A percentile compares a stretch with the other conserved stretches of the same genome.
phyloP scores from a whole-genome alignment of 257 asterid genomes.

The Solanum lycopersicoides region DNA sequence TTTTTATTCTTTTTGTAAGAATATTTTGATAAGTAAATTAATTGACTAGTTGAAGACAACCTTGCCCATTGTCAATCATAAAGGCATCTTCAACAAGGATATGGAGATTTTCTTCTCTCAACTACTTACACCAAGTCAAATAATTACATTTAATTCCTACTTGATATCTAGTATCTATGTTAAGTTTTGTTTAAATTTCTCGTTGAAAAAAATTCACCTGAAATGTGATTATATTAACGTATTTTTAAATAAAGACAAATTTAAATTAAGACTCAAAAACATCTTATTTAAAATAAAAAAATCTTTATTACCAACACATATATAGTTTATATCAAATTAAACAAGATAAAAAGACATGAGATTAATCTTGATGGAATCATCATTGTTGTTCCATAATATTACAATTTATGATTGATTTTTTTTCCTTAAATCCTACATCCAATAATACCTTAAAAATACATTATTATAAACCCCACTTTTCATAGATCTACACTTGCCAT shows the following conservation, averaged over 20 bases:
- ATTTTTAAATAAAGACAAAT: not conserved
- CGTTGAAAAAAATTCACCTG: rapidly evolving
- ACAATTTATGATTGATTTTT: slow-evolving; percentile 6
- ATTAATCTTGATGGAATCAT: slow-evolving; percentile 24
- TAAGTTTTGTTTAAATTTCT: not conserved
- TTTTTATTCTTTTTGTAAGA: not conserved
- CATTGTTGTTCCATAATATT: slow-evolving; percentile 24
- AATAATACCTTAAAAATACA: slow-evolving; percentile 3
- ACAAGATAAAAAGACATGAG: not conserved
- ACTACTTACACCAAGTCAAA: not conserved
- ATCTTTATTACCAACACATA: not conserved
- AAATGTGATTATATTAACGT: not conserved
- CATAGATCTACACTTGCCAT: slow-evolving; percentile 39
- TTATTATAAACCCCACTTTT: slow-evolving; percentile 32
- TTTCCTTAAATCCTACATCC: not conserved
- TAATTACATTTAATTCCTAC: not conserved
- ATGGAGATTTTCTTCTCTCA: not conserved
- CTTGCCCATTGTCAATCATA: slow-evolving; percentile 11
- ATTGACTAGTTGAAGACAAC: slow-evolving; percentile 1
- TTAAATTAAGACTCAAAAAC: rapidly evolving
- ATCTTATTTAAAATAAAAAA: not conserved
- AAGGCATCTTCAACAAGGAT: slow-evolving; percentile 14
- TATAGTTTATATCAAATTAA: not conserved
- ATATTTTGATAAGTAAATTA: not conserved
- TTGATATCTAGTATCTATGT: not conserved